phyloP scores from a whole-genome alignment of 148 eudicot genomes.

The Diospyros kaki region DNA sequence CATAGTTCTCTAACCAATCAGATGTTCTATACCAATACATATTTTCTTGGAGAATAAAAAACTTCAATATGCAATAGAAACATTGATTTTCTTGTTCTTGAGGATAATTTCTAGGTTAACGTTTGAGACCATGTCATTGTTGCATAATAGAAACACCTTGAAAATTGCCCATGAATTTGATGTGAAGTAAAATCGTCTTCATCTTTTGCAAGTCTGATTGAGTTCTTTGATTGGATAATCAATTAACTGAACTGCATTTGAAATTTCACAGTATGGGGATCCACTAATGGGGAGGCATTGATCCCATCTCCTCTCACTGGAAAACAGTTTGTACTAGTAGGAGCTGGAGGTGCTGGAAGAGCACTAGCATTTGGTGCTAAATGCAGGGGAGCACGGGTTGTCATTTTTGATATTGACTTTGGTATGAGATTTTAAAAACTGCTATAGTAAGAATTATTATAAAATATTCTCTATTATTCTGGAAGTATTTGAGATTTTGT shows the following conservation, averaged over 20 bases:
- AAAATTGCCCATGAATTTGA: background rate
- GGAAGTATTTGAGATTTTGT: background rate
- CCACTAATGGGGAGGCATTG: constrained; percentile 12
- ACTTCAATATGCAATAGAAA: background rate
- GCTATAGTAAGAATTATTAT: background rate
- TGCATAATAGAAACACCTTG: background rate
- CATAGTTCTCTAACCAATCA: constrained; percentile 8
- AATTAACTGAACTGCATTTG: background rate
- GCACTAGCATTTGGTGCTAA: constrained; percentile 52
- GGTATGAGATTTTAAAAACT: constrained; percentile 20
- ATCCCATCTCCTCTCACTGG: constrained; percentile 31
- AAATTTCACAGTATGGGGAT: constrained; percentile 19
- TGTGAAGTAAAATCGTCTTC: background rate
- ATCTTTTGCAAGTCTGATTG: background rate
- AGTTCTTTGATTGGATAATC: constrained; percentile 5
- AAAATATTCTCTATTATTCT: background rate
- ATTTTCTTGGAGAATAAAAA: background rate
- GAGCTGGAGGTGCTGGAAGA: constrained; percentile 63
- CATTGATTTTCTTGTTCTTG: background rate
- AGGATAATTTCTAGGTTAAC: background rate
- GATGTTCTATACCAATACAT: background rate
- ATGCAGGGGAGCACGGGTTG: constrained; percentile 37
- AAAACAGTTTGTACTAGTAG: constrained; percentile 41
- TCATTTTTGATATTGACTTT: constrained; percentile 38
- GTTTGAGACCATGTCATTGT: background rate